A percentile compares a stretch with the other conserved stretches of the same genome.
phyloP scores from a whole-genome alignment of 371 early-diverging fungal species.

The Conidiobolus incongruus region DNA sequence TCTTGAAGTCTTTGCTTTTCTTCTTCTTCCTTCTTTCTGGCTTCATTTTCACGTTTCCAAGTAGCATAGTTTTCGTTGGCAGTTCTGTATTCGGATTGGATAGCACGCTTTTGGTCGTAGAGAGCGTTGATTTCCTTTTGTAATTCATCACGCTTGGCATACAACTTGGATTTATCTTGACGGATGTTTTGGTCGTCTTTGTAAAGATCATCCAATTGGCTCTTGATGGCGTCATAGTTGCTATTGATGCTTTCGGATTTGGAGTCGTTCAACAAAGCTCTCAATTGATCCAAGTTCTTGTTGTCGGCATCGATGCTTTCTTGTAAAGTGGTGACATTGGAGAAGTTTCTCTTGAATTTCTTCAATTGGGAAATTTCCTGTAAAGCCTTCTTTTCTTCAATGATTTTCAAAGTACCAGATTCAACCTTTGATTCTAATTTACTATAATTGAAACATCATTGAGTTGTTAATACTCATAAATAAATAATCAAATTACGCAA shows the following conservation, averaged over 20 bases:
- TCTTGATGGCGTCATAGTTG: conserved; percentile 35
- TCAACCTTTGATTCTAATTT: conserved; percentile 56
- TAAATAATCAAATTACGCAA: conserved; percentile 23
- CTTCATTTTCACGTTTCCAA: conserved; percentile 49
- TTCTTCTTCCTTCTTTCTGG: conserved; percentile 34
- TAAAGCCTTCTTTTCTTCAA: conserved; percentile 70
- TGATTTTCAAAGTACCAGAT: conserved; percentile 43
- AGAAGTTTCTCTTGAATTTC: conserved; percentile 52
- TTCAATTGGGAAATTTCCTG: conserved; percentile 59
- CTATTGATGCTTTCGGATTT: conserved; percentile 33
- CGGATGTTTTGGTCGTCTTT: conserved; percentile 28
- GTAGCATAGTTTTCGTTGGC: conserved; percentile 53
- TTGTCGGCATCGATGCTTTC: conserved; percentile 45
- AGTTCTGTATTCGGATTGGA: conserved; percentile 45
- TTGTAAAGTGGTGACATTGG: conserved; percentile 37
- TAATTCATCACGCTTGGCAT: conserved; percentile 47
- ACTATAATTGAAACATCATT: conserved; percentile 10
- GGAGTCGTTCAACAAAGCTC: conserved; percentile 35
- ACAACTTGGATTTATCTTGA: conserved; percentile 39
- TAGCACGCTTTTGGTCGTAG: conserved; percentile 33
- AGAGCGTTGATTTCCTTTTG: conserved; percentile 45
- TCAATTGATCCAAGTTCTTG: conserved; percentile 32
- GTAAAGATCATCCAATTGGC: conserved; percentile 39
- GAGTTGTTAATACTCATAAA: neutral
- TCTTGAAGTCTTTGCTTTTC: conserved; percentile 37